A percentile compares a stretch with the other conserved stretches of the same genome.
Conservation (phyloP, 2,329 filamentous ascomycete species). For the Cladophialophora bantiana region DNA sequence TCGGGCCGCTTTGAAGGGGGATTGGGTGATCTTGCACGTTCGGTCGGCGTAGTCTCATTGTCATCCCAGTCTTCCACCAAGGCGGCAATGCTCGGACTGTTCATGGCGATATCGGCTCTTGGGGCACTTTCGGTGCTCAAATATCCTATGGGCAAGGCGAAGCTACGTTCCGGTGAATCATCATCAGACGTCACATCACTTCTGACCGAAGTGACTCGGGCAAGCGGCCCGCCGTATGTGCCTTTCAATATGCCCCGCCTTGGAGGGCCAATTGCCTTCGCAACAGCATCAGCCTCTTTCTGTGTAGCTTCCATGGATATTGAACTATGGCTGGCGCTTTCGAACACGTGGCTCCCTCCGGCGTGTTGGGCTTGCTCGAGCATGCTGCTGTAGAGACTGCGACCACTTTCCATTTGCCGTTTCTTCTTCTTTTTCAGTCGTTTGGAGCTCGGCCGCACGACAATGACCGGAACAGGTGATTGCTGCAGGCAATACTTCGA, state of each 20-base stretch:
- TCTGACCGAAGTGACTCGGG: conserved; percentile 33
- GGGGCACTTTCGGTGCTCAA: conserved; percentile 37
- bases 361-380: conserved; percentile 67
- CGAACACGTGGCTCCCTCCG: conserved; percentile 60
- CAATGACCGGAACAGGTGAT: conserved; percentile 89
- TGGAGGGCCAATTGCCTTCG: conserved; percentile 56
- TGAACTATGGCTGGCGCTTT: conserved; percentile 47
- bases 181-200: conserved; percentile 38
- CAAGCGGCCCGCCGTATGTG: conserved; percentile 38
- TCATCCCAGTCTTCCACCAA: conserved; percentile 37
- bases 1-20: conserved; percentile 18
- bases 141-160: conserved; percentile 40
- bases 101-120: conserved; percentile 39
- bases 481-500: conserved; percentile 96
- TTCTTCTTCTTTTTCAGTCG: conserved; percentile 90
- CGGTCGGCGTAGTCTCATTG: conserved; percentile 9
- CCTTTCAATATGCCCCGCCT: conserved; percentile 36
- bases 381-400: conserved; percentile 80
- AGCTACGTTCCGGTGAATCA: conserved; percentile 33
- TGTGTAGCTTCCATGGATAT: conserved; percentile 47
- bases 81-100: conserved; percentile 38
- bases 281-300: conserved; percentile 59
- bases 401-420: conserved; percentile 75
- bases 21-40: conserved; percentile 21
- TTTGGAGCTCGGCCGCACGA: conserved; percentile 86